A percentile compares a stretch with the other conserved stretches of the same genome.
phyloP scores from a whole-genome alignment of 306 rosid genomes.

The Benincasa hispida region DNA sequence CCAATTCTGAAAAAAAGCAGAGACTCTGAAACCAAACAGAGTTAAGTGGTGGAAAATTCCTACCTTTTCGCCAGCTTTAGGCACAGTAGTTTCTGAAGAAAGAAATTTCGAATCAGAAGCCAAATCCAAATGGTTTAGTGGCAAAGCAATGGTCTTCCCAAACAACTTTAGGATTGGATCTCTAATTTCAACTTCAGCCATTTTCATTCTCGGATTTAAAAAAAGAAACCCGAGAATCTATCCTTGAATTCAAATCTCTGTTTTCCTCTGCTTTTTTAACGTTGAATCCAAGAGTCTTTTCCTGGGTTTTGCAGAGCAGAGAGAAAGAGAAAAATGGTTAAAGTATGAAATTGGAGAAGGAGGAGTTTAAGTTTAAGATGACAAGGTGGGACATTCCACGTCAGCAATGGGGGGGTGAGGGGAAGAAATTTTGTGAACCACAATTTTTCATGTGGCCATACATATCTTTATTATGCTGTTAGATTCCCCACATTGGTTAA shows the following conservation, averaged over 20 bases:
- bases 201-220: constrained; percentile 14
- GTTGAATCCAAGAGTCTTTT: background rate
- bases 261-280: background rate
- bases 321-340: too few relatives aligned
- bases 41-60: background rate
- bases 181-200: constrained; percentile 37
- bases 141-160: constrained; percentile 63
- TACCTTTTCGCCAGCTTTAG: constrained; percentile 33
- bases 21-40: background rate
- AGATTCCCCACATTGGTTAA: constrained; percentile 49
- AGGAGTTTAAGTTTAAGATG: constrained; percentile 5
- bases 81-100: constrained; percentile 23
- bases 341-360: background rate
- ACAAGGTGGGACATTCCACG: constrained; percentile 34
- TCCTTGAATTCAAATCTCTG: background rate
- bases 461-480: constrained; percentile 59
- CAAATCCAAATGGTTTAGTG: constrained; percentile 6
- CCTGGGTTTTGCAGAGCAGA: background rate
- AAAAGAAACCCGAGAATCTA: background rate
- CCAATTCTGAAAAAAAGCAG: background rate
- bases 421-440: constrained; percentile 45
- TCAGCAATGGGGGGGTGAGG: constrained; percentile 17
- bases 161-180: constrained; percentile 59
- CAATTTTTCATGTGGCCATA: constrained; percentile 65
- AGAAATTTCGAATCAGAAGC: background rate